A percentile compares a stretch with the other conserved stretches of the same genome.
Conservation (phyloP, 305 asterid genomes). For the Salvia sclarea region DNA sequence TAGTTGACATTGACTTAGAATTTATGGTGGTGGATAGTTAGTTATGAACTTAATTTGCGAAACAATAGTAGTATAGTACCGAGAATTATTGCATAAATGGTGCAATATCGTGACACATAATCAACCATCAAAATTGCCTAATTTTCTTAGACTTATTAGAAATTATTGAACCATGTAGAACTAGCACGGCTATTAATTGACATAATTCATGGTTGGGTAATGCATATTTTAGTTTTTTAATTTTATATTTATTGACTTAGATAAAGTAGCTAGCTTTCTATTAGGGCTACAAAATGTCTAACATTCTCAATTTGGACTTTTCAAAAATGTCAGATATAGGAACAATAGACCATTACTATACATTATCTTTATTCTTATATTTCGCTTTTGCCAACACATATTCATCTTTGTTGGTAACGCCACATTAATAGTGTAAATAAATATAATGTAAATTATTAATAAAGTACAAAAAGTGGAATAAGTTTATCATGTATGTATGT, state of each 20-base stretch:
- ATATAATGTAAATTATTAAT: too few species aligned
- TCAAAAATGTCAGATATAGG: too few species aligned
- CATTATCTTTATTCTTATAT: too few species aligned
- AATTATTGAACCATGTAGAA: not conserved
- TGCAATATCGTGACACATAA: slow-evolving; percentile 3
- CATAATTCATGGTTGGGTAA: not conserved
- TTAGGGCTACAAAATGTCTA: not conserved
- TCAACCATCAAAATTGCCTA: slow-evolving; percentile 17
- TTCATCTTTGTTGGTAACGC: too few species aligned
- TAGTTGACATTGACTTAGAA: slow-evolving; percentile 2
- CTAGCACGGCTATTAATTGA: slow-evolving; percentile 1
- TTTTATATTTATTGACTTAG: too few species aligned
- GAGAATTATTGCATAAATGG: not conserved
- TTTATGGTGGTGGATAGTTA: slow-evolving; percentile 2
- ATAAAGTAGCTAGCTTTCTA: too few species aligned
- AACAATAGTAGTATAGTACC: not conserved
- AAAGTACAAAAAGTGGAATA: too few species aligned
- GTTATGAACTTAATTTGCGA: not conserved
- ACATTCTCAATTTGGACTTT: too few species aligned
- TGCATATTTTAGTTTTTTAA: not conserved
- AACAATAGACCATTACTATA: too few species aligned
- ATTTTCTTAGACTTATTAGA: not conserved
- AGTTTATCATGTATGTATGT: too few species aligned
- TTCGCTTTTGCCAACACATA: too few species aligned
- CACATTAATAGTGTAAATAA: too few species aligned